Base-by-base conservation (phyloP, 2,329 filamentous ascomycete genomes). In the Aspergillus neotritici region DNA sequence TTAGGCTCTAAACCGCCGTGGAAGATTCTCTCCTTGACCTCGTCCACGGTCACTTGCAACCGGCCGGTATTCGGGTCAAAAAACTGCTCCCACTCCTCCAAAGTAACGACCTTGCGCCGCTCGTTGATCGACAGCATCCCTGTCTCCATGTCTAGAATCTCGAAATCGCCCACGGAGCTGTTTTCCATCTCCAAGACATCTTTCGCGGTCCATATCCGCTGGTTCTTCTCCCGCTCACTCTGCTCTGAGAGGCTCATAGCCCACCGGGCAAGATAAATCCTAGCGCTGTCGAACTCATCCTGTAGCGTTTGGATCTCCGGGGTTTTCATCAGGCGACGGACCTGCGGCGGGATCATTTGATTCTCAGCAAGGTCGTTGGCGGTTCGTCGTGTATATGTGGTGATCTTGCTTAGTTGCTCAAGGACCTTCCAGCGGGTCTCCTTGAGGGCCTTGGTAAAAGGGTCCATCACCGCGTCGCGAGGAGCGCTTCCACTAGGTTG, bases 211-310 rank as follows among this genome's bases (percentile, higher is more conserved):
- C 89, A 98, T 60, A 95, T 90, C 36, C 90, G 77, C 64, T 90
- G 85, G 40, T 82, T 86, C 16, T 84, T 76, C 56, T 98, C 93
- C 31, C 82, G 77, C 60, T 98, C 93, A 57, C 90, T 91, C 70
- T 98, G 93, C 64, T 98, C 94, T 0, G 93, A 90, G 51, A 98
- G 95, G 6, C 89, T 89, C 93, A 98, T 97, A 2, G 93, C 93
- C 93, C 93, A 98, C 50, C 93, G 78, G 15, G 93, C 93, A 31
- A 98, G 76, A 61, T 98, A 98, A 47, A 98, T 77, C 51, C 93
- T 80, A 4, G 94, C 93, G 57, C 89, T 95, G 71, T 98, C 94
- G 56, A 96, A 98, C 62, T 98, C 94, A 47, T 97, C 90, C 61
- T 96, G 90, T 15, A 98, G 66, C 0, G 87, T 96, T 70, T 96